Evolutionary conservation across 106 monocot genomes (phyloP).

Genomic region (Dendrobium catenatum): DNA sequence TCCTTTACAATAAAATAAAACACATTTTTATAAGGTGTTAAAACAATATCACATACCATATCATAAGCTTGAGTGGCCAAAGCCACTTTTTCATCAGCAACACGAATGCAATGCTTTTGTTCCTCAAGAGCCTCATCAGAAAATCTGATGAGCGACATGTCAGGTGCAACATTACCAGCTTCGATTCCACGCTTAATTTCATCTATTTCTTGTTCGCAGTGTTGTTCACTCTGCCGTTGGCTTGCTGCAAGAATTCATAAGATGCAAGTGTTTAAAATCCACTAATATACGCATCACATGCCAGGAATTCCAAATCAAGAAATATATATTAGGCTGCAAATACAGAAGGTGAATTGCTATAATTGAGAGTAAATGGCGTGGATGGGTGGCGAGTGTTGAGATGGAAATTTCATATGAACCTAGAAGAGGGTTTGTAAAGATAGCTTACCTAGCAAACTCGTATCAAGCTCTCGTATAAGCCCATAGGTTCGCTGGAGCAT

Average conservation of each 20-base stretch:
- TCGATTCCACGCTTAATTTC: constrained; percentile 59
- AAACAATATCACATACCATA: constrained; percentile 42
- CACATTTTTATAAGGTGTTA: not conserved
- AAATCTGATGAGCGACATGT: constrained; percentile 63
- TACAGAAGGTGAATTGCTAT: not conserved
- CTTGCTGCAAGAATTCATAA: constrained; percentile 32
- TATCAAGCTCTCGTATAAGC: constrained; percentile 63
- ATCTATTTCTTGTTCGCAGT: constrained; percentile 84
- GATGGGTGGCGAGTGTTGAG: not conserved
- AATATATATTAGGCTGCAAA: not conserved
- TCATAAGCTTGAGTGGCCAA: constrained; percentile 84
- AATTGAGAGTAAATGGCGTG: not conserved
- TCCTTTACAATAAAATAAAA: not conserved
- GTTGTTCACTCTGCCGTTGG: constrained; percentile 73
- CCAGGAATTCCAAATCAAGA: not conserved
- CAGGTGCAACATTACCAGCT: constrained; percentile 48
- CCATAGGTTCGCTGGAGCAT: constrained; percentile 55
- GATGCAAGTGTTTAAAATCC: not conserved
- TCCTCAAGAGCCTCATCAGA: constrained; percentile 92
- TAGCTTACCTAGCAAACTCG: constrained; percentile 51
- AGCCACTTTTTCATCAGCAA: constrained; percentile 92
- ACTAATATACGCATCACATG: not conserved
- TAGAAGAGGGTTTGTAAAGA: not conserved
- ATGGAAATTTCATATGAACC: not conserved
- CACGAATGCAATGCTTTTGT: constrained; percentile 77